Conservation (phyloP, 2,329 filamentous ascomycete species). For the Hymenotorrendiella dingleyae region DNA sequence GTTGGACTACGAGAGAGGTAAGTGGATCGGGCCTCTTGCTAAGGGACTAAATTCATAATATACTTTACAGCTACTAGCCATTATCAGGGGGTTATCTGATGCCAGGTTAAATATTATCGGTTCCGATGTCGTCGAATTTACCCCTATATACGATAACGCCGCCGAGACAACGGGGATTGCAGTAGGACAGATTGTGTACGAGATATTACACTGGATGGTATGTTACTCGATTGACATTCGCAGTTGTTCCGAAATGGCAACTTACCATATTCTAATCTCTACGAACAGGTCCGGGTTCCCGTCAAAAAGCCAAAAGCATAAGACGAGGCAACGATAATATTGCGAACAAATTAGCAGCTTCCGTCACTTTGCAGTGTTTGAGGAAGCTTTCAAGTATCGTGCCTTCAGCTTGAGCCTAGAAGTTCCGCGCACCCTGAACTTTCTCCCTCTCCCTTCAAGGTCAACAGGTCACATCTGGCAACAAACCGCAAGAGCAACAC, state of each 20-base stretch:
- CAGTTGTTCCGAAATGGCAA: not conserved
- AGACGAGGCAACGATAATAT: too few species aligned
- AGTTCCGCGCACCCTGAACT: too few species aligned
- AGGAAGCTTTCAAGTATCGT: too few species aligned
- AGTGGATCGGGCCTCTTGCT: not conserved
- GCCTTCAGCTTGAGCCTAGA: too few species aligned
- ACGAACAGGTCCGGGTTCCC: not conserved
- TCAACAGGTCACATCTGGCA: too few species aligned
- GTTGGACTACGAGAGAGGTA: constrained; percentile 31
- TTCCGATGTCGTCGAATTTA: constrained; percentile 30
- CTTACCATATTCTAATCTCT: not conserved
- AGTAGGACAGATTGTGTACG: constrained; percentile 24
- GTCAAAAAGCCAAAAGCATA: not conserved
- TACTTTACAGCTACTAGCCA: constrained; percentile 20
- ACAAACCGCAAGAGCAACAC: too few species aligned
- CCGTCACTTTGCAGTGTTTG: too few species aligned
- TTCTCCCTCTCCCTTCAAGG: too few species aligned
- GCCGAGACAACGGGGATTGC: constrained; percentile 29
- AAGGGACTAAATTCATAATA: not conserved
- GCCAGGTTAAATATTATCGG: constrained; percentile 29
- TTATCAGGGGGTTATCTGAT: constrained; percentile 25
- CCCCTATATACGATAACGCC: constrained; percentile 28
- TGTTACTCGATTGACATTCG: not conserved
- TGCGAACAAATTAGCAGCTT: too few species aligned
- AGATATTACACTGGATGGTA: constrained; percentile 30